Percentiles rank a stretch among this genome's conserved stretches.
These are phyloP conservation scores for Ramicandelaber brevisporus DNA, from an alignment of 192 early-diverging fungal genomes.

Conservation along the genomic window DNA sequence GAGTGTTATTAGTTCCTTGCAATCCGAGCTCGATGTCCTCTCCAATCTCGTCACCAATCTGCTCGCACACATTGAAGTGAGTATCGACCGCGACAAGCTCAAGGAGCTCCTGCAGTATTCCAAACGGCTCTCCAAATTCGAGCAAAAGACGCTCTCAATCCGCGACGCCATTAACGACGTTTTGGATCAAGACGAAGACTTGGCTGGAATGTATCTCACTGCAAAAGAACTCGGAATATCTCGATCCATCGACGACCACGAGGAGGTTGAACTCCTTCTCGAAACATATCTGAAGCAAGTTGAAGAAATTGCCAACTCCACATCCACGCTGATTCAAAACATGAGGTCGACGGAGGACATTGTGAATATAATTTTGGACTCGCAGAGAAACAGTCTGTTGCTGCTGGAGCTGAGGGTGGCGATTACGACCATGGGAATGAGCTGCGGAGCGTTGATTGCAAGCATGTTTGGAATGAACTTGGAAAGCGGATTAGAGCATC, in stretches of 20 bases:
- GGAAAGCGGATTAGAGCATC: conserved; percentile 36
- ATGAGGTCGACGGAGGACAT: conserved; percentile 63
- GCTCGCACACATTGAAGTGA: conserved; percentile 43
- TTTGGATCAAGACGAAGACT: conserved; percentile 66
- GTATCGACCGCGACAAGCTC: conserved; percentile 42
- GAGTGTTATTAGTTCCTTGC: conserved; percentile 34
- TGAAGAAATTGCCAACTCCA: conserved; percentile 56
- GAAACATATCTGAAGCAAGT: conserved; percentile 73
- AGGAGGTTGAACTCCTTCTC: conserved; percentile 72
- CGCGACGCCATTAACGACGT: conserved; percentile 56
- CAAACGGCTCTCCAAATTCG: conserved; percentile 53
- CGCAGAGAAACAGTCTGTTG: conserved; percentile 62
- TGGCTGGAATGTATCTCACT: conserved; percentile 73
- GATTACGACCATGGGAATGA: conserved; percentile 51
- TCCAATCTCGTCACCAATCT: conserved; percentile 33
- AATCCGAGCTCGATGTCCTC: conserved; percentile 41
- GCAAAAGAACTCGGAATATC: conserved; percentile 35
- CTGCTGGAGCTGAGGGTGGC: conserved; percentile 61
- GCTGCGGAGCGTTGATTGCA: conserved; percentile 43
- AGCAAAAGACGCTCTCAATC: conserved; percentile 44
- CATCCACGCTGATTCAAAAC: conserved; percentile 33
- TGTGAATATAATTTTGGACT: conserved; percentile 58
- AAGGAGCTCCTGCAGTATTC: conserved; percentile 52
- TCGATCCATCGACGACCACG: conserved; percentile 37
- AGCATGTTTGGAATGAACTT: conserved; percentile 82